These are phyloP conservation scores for Pseudomassariella vexata DNA, from an alignment of 2,329 filamentous ascomycete genomes.

Conservation along the genomic window DNA sequence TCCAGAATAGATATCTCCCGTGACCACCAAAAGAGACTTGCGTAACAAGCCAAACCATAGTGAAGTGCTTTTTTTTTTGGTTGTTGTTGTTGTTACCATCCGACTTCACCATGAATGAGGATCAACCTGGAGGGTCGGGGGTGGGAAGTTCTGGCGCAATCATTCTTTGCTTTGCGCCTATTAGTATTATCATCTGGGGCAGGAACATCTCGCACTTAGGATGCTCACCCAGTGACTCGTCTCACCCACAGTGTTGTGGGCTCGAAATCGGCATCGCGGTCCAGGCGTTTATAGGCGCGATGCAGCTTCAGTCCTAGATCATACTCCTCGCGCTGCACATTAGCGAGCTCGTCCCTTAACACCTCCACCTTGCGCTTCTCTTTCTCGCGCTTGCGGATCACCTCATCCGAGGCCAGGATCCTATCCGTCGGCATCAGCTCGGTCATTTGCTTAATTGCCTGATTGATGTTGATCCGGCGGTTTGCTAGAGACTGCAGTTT, in stretches of 20 bases:
- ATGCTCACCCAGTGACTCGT: slow-evolving; percentile 61
- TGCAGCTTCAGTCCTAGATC: slow-evolving; percentile 72
- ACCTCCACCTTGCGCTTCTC: slow-evolving; percentile 62
- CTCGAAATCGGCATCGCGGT: slow-evolving; percentile 60
- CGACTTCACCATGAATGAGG: too few relatives aligned
- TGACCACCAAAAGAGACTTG: too few relatives aligned
- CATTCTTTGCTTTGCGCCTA: too few relatives aligned
- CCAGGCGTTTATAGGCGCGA: slow-evolving; percentile 67
- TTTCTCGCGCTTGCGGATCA: slow-evolving; percentile 47
- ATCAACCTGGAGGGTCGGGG: too few relatives aligned
- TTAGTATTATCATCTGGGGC: too few relatives aligned
- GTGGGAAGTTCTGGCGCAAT: too few relatives aligned
- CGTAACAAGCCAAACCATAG: too few relatives aligned
- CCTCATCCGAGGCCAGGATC: slow-evolving; percentile 60
- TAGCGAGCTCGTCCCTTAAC: slow-evolving; percentile 61
- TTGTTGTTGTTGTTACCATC: too few relatives aligned
- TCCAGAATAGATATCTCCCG: too few relatives aligned
- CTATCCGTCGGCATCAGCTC: slow-evolving; percentile 70
- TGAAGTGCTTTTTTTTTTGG: too few relatives aligned
- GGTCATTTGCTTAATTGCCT: slow-evolving; percentile 70
- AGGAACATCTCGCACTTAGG: too few relatives aligned
- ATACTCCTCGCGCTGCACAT: slow-evolving; percentile 71
- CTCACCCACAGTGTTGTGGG: slow-evolving; percentile 72
- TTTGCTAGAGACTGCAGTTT: slow-evolving; percentile 60
- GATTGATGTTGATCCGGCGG: slow-evolving; percentile 65